Base-by-base conservation (phyloP, 768 basidiomycete species). In the Boletus speciosus region DNA sequence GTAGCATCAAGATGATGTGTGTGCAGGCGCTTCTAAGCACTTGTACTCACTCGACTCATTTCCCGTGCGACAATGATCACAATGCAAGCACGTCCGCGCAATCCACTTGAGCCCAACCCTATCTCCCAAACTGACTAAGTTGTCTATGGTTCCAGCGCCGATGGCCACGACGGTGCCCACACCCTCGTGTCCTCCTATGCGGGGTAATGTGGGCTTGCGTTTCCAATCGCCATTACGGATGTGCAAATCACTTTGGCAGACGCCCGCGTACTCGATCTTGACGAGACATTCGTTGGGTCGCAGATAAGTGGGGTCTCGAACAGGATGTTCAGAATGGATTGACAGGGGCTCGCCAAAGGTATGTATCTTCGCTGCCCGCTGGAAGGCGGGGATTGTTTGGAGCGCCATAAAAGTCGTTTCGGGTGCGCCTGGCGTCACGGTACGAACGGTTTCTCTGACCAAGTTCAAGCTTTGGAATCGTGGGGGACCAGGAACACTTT, bases 131-230 rank as follows among this genome's bases (percentile, higher is more conserved):
- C 63, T 70, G 51, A 75, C 66, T 2, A 57, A 60, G 32, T 68
- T 70, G 3, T 61, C 57, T 10, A 48, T 19, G 1, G 73, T 71
- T 48, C 71, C 61, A 8, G 71, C 61, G 23, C 68, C 77, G 36
- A 81, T 75, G 16, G 76, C 78, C 19, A 78, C 74, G 53, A 81
- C 60, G 38, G 54, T 60, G 25, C 79, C 78, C 4, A 73, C 75
- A n/a, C 78, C 78, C 56, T 79, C 78, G 61, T 78, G 78, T 0
- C 79, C 77, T 1, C 74, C 76, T 23, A 77, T 61, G 54, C 60
- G 32, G 62, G 66, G 45, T 68, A 78, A 71, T 6, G 56, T 56
- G 7, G 61, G 66, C 12, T 54, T 56, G 19, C n/a, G 8, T 0
- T 14, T 0, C 61, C 76, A 79, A 50, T 79, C 77, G 7, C 74